These are phyloP conservation scores for Lindgomyces ingoldianus DNA, from an alignment of 495 filamentous ascomycete genomes.

Conservation along the genomic window DNA sequence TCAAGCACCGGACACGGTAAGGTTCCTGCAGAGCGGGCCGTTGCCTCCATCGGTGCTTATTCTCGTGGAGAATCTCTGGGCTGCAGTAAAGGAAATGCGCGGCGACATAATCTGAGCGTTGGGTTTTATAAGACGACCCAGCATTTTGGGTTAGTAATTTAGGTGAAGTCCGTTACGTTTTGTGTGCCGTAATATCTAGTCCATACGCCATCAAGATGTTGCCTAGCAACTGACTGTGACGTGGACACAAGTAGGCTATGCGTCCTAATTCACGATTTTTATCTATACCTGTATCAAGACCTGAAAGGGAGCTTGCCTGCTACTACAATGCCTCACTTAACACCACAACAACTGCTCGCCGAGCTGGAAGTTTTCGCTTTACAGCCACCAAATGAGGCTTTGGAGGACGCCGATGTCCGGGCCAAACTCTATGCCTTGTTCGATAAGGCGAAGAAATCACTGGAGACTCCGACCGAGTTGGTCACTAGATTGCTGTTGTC, in stretches of 20 bases:
- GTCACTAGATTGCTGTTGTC: constrained; percentile 7
- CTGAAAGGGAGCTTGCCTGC: constrained; percentile 1
- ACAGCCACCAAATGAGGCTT: constrained; percentile 5
- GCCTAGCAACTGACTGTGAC: not conserved
- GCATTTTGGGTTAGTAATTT: constrained; percentile 2
- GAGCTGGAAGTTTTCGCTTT: constrained; percentile 5
- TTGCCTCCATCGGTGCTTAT: constrained; percentile 10
- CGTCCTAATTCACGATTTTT: constrained; percentile 4
- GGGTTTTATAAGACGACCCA: not conserved
- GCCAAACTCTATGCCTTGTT: constrained; percentile 7
- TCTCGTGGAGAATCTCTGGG: constrained; percentile 24
- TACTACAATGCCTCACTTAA: constrained; percentile 6
- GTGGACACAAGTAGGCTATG: constrained; percentile 2
- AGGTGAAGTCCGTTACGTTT: not conserved
- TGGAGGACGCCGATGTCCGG: constrained; percentile 5
- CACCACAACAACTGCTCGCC: constrained; percentile 6
- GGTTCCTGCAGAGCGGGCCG: constrained; percentile 37
- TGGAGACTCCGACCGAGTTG: constrained; percentile 3
- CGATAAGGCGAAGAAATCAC: constrained; percentile 7
- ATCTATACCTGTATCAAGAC: constrained; percentile 1
- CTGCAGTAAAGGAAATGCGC: constrained; percentile 18
- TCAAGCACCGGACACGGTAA: constrained; percentile 42
- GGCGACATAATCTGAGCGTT: constrained; percentile 3
- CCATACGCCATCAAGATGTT: constrained; percentile 5
- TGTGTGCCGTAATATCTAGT: constrained; percentile 3